These are phyloP conservation scores for Rugosomyces carneus DNA, from an alignment of 1,284 basidiomycete genomes.

Conservation along the genomic window DNA sequence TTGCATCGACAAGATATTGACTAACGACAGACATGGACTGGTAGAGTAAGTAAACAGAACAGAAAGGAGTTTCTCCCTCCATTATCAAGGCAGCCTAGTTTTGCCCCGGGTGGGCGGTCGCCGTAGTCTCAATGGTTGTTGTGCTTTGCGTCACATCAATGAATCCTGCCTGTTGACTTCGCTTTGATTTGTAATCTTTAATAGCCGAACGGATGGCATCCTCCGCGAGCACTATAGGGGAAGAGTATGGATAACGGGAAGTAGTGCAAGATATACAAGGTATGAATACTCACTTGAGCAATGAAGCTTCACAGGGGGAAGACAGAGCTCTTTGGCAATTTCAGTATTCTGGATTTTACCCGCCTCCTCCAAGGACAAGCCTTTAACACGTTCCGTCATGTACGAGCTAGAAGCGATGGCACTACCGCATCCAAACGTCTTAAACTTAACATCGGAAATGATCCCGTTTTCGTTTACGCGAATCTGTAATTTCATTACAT, in stretches of 20 bases:
- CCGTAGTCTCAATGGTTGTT: constrained; percentile 60
- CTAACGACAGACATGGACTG: constrained; percentile 4
- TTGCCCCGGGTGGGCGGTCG: constrained; percentile 53
- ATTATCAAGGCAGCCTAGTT: constrained; percentile 10
- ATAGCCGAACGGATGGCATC: constrained; percentile 97
- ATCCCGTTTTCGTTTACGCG: constrained; percentile 92
- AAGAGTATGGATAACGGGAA: constrained; percentile 13
- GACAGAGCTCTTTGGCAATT: constrained; percentile 92
- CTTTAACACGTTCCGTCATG: constrained; percentile 98
- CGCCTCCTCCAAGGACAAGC: constrained; percentile 89
- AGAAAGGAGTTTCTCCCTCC: background rate
- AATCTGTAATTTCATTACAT: constrained; percentile 99
- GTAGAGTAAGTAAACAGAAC: constrained; percentile 1
- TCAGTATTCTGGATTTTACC: constrained; percentile 98
- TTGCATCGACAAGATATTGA: constrained; percentile 1
- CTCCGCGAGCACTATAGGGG: constrained; percentile 81
- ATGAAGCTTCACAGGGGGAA: constrained; percentile 96
- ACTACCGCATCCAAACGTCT: constrained; percentile 95
- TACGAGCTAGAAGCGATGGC: constrained; percentile 97
- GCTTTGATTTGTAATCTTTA: constrained; percentile 85
- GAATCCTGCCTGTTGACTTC: constrained; percentile 54
- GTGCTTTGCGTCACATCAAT: constrained; percentile 74
- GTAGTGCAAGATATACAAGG: constrained; percentile 3
- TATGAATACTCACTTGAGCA: constrained; percentile 56
- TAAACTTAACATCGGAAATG: constrained; percentile 99